Evolutionary conservation across 1,139 yeast genomes (phyloP).

Genomic region (Lodderomyces pseudojiufengensis): DNA sequence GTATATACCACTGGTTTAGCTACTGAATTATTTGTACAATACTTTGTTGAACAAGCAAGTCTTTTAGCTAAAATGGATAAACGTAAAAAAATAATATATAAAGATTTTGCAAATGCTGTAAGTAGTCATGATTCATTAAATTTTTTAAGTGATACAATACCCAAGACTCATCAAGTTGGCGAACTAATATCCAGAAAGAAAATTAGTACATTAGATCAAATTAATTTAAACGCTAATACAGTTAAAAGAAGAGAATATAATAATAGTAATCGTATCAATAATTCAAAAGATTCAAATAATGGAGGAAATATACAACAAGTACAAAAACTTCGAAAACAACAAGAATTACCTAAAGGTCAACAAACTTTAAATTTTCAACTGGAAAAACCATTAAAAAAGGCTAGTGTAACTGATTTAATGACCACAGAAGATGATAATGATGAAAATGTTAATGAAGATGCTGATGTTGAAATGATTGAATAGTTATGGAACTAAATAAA

Average conservation of each 20-base stretch:
- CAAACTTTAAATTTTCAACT: slow-evolving; percentile 22
- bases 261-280: too few relatives aligned
- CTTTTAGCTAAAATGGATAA: slow-evolving; percentile 65
- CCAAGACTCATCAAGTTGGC: slow-evolving; percentile 55
- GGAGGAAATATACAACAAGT: too few relatives aligned
- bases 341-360: slow-evolving; percentile 37
- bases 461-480: slow-evolving; percentile 19
- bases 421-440: slow-evolving; percentile 16
- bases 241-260: too few relatives aligned
- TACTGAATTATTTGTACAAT: slow-evolving; percentile 78
- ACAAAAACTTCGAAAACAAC: neutral
- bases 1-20: slow-evolving; percentile 84
- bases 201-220: slow-evolving; percentile 27
- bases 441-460: slow-evolving; percentile 10
- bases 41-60: slow-evolving; percentile 76
- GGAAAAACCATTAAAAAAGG: slow-evolving; percentile 25
- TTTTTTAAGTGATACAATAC: slow-evolving; percentile 68
- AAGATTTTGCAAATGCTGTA: slow-evolving; percentile 75
- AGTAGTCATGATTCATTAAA: slow-evolving; percentile 60
- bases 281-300: slow-evolving; percentile 3
- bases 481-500: slow-evolving; percentile 6
- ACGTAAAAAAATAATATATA: slow-evolving; percentile 67
- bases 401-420: slow-evolving; percentile 35
- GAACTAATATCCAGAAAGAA: slow-evolving; percentile 47
- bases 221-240: neutral